Percentiles rank a stretch among this genome's conserved stretches.
phyloP scores from a whole-genome alignment of 768 basidiomycete genomes.

The Floccularia luteovirens region DNA sequence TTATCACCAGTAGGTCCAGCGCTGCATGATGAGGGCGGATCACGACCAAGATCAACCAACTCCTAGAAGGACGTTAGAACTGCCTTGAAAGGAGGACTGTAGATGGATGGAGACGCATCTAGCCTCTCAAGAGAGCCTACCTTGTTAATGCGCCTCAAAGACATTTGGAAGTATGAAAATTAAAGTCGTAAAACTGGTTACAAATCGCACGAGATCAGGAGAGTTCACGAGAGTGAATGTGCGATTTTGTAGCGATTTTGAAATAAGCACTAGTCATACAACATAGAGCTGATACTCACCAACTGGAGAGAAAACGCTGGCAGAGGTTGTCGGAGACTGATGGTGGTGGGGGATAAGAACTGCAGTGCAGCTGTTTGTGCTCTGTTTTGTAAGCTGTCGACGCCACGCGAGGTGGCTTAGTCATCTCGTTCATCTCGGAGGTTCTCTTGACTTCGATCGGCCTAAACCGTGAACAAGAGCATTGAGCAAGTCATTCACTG shows the following conservation, averaged over 20 bases:
- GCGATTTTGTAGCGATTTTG: constrained; percentile 17
- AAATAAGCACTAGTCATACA: constrained; percentile 9
- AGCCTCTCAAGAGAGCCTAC: constrained; percentile 27
- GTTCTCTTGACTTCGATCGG: no score
- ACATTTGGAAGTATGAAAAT: constrained; percentile 49
- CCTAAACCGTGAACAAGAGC: no score
- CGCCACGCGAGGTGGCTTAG: constrained; percentile 25
- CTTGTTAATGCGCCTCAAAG: constrained; percentile 99
- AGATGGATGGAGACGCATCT: constrained; percentile 8
- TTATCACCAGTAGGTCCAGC: constrained; percentile 97
- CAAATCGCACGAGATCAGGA: constrained; percentile 38
- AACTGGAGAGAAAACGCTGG: constrained; percentile 16
- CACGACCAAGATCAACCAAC: constrained; percentile 97
- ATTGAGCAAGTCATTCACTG: no score
- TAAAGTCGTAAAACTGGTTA: constrained; percentile 20
- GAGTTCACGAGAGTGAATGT: constrained; percentile 26
- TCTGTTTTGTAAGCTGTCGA: constrained; percentile 34
- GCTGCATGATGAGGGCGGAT: constrained; percentile 99
- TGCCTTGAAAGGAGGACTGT: constrained; percentile 10
- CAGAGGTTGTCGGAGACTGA: constrained; percentile 23
- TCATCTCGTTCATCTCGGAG: constrained; percentile 12
- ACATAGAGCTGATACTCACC: constrained; percentile 19
- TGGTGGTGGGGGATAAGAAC: constrained; percentile 48
- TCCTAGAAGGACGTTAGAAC: constrained; percentile 50
- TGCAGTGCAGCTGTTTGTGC: constrained; percentile 31